phyloP scores from a whole-genome alignment of 495 filamentous ascomycete genomes.

The Aspergillus incahuasiensis region DNA sequence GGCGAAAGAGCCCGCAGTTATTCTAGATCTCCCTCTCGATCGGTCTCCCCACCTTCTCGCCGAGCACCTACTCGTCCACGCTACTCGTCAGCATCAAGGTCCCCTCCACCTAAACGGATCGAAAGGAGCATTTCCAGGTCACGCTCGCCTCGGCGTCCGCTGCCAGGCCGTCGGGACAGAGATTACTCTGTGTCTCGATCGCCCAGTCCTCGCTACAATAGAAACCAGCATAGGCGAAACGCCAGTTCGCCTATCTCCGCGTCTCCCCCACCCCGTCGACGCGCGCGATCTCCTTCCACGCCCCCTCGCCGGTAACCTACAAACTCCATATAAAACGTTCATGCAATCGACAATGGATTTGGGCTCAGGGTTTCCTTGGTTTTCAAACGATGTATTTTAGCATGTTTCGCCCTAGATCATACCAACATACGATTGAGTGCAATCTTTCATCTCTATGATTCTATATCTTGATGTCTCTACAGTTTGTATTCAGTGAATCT shows the following conservation, averaged over 20 bases:
- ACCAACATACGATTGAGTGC: background rate
- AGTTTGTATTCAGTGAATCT: too few relatives aligned
- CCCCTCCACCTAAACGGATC: constrained; percentile 25
- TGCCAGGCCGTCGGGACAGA: constrained; percentile 12
- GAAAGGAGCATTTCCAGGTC: constrained; percentile 20
- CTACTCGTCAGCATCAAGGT: constrained; percentile 26
- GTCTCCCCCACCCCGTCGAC: constrained; percentile 17
- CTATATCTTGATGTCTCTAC: too few relatives aligned
- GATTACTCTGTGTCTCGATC: constrained; percentile 21
- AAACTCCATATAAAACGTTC: background rate
- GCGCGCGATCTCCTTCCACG: constrained; percentile 18
- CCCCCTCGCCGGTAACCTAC: constrained; percentile 23
- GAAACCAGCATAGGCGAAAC: constrained; percentile 18
- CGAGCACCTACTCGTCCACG: constrained; percentile 16
- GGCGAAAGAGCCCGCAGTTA: constrained; percentile 26
- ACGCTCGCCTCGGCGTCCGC: constrained; percentile 18
- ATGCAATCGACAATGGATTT: background rate
- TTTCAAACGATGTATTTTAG: constrained; percentile 5
- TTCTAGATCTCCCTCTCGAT: constrained; percentile 32
- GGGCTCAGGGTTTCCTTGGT: background rate
- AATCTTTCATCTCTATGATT: background rate
- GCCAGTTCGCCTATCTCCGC: constrained; percentile 21
- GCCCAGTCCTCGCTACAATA: constrained; percentile 19
- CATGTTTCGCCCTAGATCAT: background rate
- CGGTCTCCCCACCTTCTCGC: constrained; percentile 30